A percentile compares a stretch with the other conserved stretches of the same genome.
phyloP scores from a whole-genome alignment of 139 green algal genomes.

The Pseudopediastrum boryanum region DNA sequence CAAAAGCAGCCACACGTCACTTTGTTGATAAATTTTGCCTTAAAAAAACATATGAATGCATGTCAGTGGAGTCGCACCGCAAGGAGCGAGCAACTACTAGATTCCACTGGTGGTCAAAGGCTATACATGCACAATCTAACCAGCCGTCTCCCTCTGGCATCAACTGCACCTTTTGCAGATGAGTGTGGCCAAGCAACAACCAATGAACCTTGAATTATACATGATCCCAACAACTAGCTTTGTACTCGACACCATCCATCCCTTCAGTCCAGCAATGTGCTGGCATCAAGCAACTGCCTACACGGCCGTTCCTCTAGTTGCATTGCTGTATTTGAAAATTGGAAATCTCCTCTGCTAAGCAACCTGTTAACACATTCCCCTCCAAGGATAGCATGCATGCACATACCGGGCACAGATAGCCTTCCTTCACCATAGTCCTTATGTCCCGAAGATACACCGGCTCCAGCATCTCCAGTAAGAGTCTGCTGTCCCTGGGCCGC shows the following conservation, averaged over 20 bases:
- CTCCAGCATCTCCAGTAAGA: neutral
- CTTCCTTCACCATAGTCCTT: constrained; percentile 14
- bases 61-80: too few species aligned
- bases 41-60: neutral
- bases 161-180: neutral
- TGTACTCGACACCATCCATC: neutral
- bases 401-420: constrained; percentile 13
- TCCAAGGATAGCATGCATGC: neutral
- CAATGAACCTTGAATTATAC: too few species aligned
- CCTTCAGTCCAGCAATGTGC: neutral
- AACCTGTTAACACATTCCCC: neutral
- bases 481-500: neutral
- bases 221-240: too few species aligned
- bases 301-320: too few species aligned
- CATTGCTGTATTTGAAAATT: neutral
- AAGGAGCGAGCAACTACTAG: too few species aligned
- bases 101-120: too few species aligned
- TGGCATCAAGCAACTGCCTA: too few species aligned
- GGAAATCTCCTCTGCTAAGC: too few species aligned
- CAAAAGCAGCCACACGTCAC: neutral
- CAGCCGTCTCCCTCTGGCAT: too few species aligned
- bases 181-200: too few species aligned
- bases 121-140: too few species aligned
- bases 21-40: neutral
- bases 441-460: constrained; percentile 18